Conservation (phyloP, 73 alveolate species). For the Paramecium sexaurelia region DNA sequence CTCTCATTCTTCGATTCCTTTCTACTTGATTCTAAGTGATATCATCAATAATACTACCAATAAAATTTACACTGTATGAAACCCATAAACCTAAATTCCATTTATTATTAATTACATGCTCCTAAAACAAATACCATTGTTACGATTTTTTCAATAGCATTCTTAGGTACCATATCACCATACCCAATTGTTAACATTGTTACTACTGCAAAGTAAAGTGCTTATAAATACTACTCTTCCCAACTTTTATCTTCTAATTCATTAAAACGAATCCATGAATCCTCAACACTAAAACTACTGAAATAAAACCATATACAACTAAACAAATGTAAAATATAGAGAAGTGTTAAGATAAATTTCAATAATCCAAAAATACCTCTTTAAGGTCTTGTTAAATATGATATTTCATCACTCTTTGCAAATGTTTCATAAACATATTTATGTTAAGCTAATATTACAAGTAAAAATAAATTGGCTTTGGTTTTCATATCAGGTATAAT, state of each 20-base stretch:
- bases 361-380: slow-evolving; percentile 25
- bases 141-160: background rate
- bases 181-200: slow-evolving; percentile 52
- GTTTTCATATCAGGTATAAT: background rate
- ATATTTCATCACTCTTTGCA: background rate
- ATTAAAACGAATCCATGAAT: slow-evolving; percentile 11
- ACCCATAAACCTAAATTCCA: slow-evolving; percentile 21
- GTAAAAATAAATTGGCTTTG: background rate
- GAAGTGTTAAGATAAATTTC: background rate
- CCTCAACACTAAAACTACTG: background rate
- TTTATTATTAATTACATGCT: background rate
- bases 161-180: slow-evolving; percentile 52
- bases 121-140: slow-evolving; percentile 28
- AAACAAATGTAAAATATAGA: background rate
- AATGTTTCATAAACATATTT: slow-evolving; percentile 14
- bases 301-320: slow-evolving; percentile 55
- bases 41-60: slow-evolving; percentile 39
- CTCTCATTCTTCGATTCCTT: slow-evolving; percentile 36
- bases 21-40: slow-evolving; percentile 43
- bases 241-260: background rate
- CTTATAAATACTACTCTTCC: slow-evolving; percentile 18
- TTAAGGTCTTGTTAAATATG: slow-evolving; percentile 34
- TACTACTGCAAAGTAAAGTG: slow-evolving; percentile 38
- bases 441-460: background rate
- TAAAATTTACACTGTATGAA: slow-evolving; percentile 4